These are phyloP conservation scores for Mycena venus DNA, from an alignment of 768 basidiomycete species.

Conservation along the genomic window DNA sequence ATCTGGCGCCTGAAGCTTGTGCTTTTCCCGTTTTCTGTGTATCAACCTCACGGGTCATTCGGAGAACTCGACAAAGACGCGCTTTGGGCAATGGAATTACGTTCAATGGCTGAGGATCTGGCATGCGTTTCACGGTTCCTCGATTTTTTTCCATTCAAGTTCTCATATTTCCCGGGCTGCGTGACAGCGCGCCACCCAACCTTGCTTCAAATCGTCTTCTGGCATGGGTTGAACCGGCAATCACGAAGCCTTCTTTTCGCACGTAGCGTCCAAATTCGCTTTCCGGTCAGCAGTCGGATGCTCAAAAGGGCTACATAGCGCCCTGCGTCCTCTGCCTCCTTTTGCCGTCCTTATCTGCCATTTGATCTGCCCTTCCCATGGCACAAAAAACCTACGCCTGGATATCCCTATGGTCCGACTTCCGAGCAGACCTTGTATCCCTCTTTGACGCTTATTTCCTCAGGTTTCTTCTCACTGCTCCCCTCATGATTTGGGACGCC, in stretches of 20 bases:
- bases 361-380: constrained; percentile 2
- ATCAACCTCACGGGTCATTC: constrained; percentile 9
- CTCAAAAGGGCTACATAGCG: constrained; percentile 30
- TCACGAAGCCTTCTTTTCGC: constrained; percentile 34
- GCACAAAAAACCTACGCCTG: constrained; percentile 53
- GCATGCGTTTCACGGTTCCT: constrained; percentile 1
- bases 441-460: background rate
- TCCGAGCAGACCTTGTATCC: background rate
- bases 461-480: constrained; percentile 67
- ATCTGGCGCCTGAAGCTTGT: constrained; percentile 28
- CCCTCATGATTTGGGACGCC: constrained; percentile 81
- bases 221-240: constrained; percentile 31
- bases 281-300: constrained; percentile 30
- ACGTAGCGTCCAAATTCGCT: constrained; percentile 36
- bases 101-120: constrained; percentile 7
- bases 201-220: constrained; percentile 27
- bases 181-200: constrained; percentile 23
- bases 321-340: constrained; percentile 9
- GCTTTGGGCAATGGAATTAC: constrained; percentile 3
- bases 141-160: constrained; percentile 15
- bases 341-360: background rate
- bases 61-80: constrained; percentile 16
- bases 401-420: constrained; percentile 57
- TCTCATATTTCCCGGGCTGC: constrained; percentile 22
- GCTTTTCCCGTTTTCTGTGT: constrained; percentile 24